These are phyloP conservation scores for Podospora pseudoanserina DNA, from an alignment of 495 filamentous ascomycete species.

Conservation along the genomic window DNA sequence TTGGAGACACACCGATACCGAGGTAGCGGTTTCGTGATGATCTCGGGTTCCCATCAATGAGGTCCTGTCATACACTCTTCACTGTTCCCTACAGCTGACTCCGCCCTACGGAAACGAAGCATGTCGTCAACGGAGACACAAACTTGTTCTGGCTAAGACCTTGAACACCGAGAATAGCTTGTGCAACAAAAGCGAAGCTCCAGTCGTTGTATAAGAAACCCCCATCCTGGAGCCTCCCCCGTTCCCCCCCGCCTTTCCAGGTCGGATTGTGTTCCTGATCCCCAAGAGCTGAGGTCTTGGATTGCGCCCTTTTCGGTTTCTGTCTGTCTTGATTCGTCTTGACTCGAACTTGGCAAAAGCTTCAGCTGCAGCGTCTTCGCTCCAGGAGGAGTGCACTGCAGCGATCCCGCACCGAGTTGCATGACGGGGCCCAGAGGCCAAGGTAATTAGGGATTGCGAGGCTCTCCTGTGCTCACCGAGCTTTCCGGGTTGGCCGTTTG, in stretches of 20 bases:
- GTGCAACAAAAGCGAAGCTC: neutral
- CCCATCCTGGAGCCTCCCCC: neutral
- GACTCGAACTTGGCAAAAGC: conserved; percentile 7
- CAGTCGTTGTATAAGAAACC: neutral
- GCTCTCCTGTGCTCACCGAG: neutral
- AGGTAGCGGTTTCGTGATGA: neutral
- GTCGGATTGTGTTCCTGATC: conserved; percentile 9
- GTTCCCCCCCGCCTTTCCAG: neutral
- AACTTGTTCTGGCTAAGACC: neutral
- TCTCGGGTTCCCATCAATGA: neutral
- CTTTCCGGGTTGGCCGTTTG: neutral
- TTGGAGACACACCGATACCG: neutral
- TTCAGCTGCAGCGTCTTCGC: conserved; percentile 7
- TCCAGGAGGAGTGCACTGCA: neutral
- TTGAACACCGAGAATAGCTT: neutral
- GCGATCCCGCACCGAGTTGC: neutral
- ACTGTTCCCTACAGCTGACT: neutral
- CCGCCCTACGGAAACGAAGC: conserved; percentile 3
- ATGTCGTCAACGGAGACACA: conserved; percentile 7
- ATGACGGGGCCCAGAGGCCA: neutral
- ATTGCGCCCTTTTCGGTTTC: conserved; percentile 4
- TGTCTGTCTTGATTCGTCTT: neutral
- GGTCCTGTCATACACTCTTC: neutral
- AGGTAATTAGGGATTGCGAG: neutral
- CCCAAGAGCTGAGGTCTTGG: conserved; percentile 8